These are phyloP conservation scores for Globisporangium barbulae DNA, from an alignment of 352 stramenopile species.

Conservation along the genomic window DNA sequence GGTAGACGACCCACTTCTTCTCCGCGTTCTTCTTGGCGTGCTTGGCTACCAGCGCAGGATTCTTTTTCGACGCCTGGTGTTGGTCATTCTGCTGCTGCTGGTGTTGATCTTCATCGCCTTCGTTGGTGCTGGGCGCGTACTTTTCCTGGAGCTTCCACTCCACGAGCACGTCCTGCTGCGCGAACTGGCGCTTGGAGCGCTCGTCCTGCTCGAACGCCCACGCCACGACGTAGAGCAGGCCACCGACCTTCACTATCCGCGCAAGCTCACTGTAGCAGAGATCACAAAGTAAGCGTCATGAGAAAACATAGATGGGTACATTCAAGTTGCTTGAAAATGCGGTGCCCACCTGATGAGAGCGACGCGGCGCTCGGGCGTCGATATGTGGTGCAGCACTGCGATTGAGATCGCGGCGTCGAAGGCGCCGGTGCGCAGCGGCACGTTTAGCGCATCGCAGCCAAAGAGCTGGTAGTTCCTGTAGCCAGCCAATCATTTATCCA, in stretches of 20 bases:
- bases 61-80: not conserved
- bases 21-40: slow-evolving; percentile 41
- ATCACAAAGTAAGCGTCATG: not conserved
- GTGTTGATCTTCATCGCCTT: slow-evolving; percentile 5
- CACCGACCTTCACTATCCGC: slow-evolving; percentile 57
- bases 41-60: not conserved
- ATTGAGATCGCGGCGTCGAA: slow-evolving; percentile 85
- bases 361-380: slow-evolving; percentile 63
- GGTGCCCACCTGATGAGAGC: slow-evolving; percentile 50
- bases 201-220: slow-evolving; percentile 85
- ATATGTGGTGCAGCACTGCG: slow-evolving; percentile 84
- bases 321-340: not conserved
- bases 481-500: not conserved
- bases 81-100: not conserved
- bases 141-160: slow-evolving; percentile 88
- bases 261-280: slow-evolving; percentile 51
- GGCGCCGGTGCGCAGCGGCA: slow-evolving; percentile 47
- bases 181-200: slow-evolving; percentile 72
- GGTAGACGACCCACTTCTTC: slow-evolving; percentile 75
- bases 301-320: not conserved
- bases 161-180: slow-evolving; percentile 79
- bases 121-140: slow-evolving; percentile 28
- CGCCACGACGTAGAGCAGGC: slow-evolving; percentile 57
- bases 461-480: slow-evolving; percentile 56
- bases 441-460: slow-evolving; percentile 61